A percentile compares a stretch with the other conserved stretches of the same genome.
Evolutionary conservation across 768 basidiomycete genomes (phyloP).

Genomic region (Lentinula aciculospora): DNA sequence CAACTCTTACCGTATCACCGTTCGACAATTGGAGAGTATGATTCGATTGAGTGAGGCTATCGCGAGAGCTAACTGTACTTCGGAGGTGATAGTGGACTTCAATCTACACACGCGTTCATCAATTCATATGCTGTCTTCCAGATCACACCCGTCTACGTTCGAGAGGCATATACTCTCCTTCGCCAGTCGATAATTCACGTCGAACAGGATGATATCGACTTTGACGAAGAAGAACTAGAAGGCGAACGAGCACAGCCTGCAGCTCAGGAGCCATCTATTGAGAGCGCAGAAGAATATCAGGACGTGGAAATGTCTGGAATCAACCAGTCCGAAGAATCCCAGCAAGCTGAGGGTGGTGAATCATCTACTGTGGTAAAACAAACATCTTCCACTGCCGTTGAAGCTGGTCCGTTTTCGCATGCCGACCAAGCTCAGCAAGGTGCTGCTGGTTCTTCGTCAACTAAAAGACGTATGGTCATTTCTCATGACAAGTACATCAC

Average conservation of each 20-base stretch:
- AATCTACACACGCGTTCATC: neutral
- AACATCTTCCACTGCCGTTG: conserved; percentile 22
- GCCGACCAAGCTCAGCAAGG: conserved; percentile 30
- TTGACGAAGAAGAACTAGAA: conserved; percentile 84
- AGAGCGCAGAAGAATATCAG: conserved; percentile 42
- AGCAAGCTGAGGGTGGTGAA: conserved; percentile 42
- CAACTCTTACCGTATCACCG: conserved; percentile 96
- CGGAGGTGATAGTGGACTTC: conserved; percentile 54
- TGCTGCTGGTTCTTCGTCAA: conserved; percentile 32
- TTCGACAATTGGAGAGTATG: conserved; percentile 97
- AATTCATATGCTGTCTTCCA: conserved; percentile 20
- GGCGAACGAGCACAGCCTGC: conserved; percentile 41
- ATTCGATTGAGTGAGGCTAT: conserved; percentile 97
- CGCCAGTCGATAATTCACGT: conserved; percentile 99
- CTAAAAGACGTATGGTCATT: conserved; percentile 81
- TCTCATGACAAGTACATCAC: conserved; percentile 94
- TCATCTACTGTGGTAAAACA: conserved; percentile 23
- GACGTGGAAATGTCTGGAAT: conserved; percentile 57
- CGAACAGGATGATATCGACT: conserved; percentile 97
- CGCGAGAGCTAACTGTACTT: conserved; percentile 91
- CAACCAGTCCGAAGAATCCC: conserved; percentile 49
- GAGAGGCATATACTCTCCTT: conserved; percentile 91
- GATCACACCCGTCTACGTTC: conserved; percentile 92
- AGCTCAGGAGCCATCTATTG: conserved; percentile 24
- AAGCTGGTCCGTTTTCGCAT: conserved; percentile 26